Base-by-base conservation (phyloP, 164 flowering plant genomes). In the Magnolia kwangsiensis region DNA sequence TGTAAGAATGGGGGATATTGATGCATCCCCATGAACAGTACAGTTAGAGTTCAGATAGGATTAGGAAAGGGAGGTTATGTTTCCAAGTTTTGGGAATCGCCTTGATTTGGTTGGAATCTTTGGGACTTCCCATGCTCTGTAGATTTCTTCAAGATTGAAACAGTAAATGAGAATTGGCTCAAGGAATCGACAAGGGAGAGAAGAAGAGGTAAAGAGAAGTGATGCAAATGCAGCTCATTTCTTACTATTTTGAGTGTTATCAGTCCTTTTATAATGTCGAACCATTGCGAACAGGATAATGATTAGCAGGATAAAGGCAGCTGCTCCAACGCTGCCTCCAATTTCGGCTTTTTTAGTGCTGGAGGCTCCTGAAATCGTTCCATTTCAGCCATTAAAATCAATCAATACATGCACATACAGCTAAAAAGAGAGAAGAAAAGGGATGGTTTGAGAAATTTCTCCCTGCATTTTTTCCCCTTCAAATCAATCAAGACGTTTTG, bases 321-420 rank as follows among this genome's bases (percentile, higher is more conserved):
- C 90, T 49, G 84, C 88, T 1, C 76, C 85, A 0, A 71, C 82
- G 8, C 82, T 84, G 19, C 84, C 88, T 8, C 84, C 82, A 10
- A 89, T 76, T 13, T 80, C 80, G 20, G 3, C 61, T 50, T 74
- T 63, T 31, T 67, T 84, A 19, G 79, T 83, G 79, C 84, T 85
- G 74, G 89, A 84, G 66, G 79, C 45, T 68, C 84, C 88, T 83
- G 76, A 14, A 73, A 55, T 11, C 8, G 67, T 18, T 64, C 9
- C 9, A 8, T 19, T 64, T 64, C 67, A 21, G 13, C 27, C 21
- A 11, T 21, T n/a, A 64, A 8, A 64, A 64, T 64, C 67, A 64
- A 64, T 55, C 13, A 11, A 55, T 16, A 55, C 13, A 55, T 55
- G 18, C 61, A 55, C 3, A 55, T 55, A 55, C 18, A 9, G 18